Evolutionary conservation across 2,329 filamentous ascomycete species (phyloP), one percentile per base, ranked within the genome.

Genomic region (Alternaria atra): DNA sequence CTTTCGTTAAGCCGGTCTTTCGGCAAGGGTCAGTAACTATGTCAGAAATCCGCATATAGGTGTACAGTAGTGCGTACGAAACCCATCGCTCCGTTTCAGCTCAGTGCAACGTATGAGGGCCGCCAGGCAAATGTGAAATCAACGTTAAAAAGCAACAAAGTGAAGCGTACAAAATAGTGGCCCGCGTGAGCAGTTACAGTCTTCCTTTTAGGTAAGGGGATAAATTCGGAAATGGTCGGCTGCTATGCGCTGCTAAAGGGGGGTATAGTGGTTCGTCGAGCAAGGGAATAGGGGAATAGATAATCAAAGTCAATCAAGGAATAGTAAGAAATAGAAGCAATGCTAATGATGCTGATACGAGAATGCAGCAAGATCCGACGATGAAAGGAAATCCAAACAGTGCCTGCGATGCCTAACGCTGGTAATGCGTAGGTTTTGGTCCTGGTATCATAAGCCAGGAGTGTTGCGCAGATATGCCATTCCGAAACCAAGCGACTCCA

Each of bases 181-280:
- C 73, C 77, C 77, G 77, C 77, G 77, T 67, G 77, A 78, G 77
- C 77, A 74, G 77, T 72, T 76, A 78, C 75, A 77, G 71, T 79
- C 77, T 79, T 78, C 74, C 74, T 77, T 72, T 66, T 58, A 51
- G 64, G 61, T 60, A 60, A 69, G 52, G 58, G 40, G 63, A 69
- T 67, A 63, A 69, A 58, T 64, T 61, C 44, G 40, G 44, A 59
- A 58, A 58, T 59, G 53, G 58, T 51, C 46, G 42, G 57, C 15
- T 66, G 52, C 47, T 67, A 54, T 57, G 64, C 58, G 60, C 58
- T 61, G 52, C 58, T 60, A 61, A 52, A 61, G 47, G 67, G 67
- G 73, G 75, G 75, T 76, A 79, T 76, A 75, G 66, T 70, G 64
- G 69, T 66, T 69, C 69, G 71, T 70, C 59, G 68, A 57, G 53